Base-by-base conservation (phyloP, 768 basidiomycete genomes). In the Lyophyllum decastes region DNA sequence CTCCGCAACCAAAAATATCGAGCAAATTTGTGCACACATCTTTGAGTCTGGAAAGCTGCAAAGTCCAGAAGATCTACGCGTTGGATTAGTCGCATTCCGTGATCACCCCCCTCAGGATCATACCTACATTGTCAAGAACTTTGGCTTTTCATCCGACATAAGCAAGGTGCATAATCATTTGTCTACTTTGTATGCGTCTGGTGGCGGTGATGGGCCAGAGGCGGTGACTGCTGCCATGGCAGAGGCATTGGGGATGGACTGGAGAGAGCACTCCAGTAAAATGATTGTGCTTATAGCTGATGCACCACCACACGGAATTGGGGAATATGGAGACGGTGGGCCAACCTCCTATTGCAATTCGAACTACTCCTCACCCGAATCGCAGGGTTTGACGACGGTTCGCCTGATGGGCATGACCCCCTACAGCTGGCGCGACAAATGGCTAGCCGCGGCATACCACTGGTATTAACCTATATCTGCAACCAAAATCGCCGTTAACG, bases 41-140 rank as follows among this genome's bases (percentile, higher is more conserved):
- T 92, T 92, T 74, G 90, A 95, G 74, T 95, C 94, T 22, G 95
- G 95, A 41, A 91, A 90, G 66, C 84, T 98, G n/a, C 88, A 90
- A 69, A 78, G 83, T 54, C 83, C 78, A 45, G 94, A 96, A 66
- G 95, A 97, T 72, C 83, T 96, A 21, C 86, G 94, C 61, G 87
- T 98, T 40, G 97, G 95, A 57, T 82, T 98, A 49, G 81, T 98
- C 62, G 95, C 94, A 41, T 98, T 95, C 76, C 86, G 96, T 60
- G 95, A 98, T 76, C 94, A 98, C 69, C 95, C 95, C 24, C 95
- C 95, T 16, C 95, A 98, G 76, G 95, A 98, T 70, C 93, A 92
- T 66, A 95, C 94, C 54, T 98, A 95, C 70, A 78, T 98, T 61
- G 89, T 88, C 67, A 94, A 90, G 78, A 95, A 91, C 70, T 94